A percentile compares a stretch with the other conserved stretches of the same genome.
Conservation (phyloP, 2,329 filamentous ascomycete species). For the Drechslerella dactyloides region DNA sequence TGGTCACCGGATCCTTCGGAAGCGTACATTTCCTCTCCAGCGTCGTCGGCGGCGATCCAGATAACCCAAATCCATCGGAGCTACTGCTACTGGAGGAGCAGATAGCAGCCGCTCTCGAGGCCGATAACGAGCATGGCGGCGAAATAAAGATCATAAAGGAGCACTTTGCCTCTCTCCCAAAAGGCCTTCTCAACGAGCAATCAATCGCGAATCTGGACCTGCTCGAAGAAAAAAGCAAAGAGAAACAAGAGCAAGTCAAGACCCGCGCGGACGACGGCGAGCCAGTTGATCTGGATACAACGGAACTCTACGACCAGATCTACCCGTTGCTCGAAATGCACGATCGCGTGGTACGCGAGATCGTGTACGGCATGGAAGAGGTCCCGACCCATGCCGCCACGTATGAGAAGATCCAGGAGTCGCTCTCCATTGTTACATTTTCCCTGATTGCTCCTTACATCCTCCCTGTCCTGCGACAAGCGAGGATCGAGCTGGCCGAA, state of each 20-base stretch:
- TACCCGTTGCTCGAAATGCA: slow-evolving; percentile 92
- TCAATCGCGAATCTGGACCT: slow-evolving; percentile 69
- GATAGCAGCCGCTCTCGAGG: slow-evolving; percentile 84
- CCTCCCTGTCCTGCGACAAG: slow-evolving; percentile 63
- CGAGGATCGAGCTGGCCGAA: slow-evolving; percentile 40
- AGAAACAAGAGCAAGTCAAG: slow-evolving; percentile 60
- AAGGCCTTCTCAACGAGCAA: slow-evolving; percentile 75
- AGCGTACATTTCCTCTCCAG: slow-evolving; percentile 85
- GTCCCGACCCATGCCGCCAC: slow-evolving; percentile 68
- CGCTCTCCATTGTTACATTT: slow-evolving; percentile 88
- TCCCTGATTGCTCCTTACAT: slow-evolving; percentile 88
- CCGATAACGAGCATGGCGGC: slow-evolving; percentile 74
- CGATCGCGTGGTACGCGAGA: slow-evolving; percentile 81
- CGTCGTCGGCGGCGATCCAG: slow-evolving; percentile 71
- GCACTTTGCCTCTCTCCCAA: slow-evolving; percentile 80
- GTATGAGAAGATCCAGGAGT: slow-evolving; percentile 78
- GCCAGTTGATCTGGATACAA: slow-evolving; percentile 76
- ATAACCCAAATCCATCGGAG: slow-evolving; percentile 90
- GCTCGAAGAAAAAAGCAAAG: slow-evolving; percentile 78
- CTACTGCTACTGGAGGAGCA: slow-evolving; percentile 88
- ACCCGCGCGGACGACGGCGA: slow-evolving; percentile 69
- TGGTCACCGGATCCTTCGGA: slow-evolving; percentile 82
- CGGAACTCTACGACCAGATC: slow-evolving; percentile 82
- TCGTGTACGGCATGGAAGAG: slow-evolving; percentile 78
- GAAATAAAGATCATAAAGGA: slow-evolving; percentile 83